These are phyloP conservation scores for Zoysia pacifica DNA, from an alignment of 176 grass and related monocot species.

Conservation along the genomic window DNA sequence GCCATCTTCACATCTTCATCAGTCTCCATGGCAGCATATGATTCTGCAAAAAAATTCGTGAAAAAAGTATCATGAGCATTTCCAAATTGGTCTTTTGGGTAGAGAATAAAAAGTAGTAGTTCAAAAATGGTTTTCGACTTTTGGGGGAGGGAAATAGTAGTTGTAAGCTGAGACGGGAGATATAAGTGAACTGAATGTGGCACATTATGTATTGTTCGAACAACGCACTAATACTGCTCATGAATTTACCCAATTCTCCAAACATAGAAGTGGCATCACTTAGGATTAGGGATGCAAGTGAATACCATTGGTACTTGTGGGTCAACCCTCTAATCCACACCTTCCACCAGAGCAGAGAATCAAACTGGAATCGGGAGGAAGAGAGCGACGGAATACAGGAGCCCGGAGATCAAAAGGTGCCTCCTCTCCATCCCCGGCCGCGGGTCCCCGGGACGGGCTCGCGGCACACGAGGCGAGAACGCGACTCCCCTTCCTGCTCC, in stretches of 20 bases:
- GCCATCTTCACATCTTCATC: slow-evolving; percentile 79
- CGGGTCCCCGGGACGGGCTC: slow-evolving; percentile 11
- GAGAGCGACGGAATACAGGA: slow-evolving; percentile 54
- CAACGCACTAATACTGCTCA: not conserved
- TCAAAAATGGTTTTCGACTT: not conserved
- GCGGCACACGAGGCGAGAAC: slow-evolving; percentile 44
- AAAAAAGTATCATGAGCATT: slow-evolving; percentile 23
- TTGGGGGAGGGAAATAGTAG: no score
- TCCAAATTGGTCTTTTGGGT: not conserved
- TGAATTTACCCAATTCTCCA: not conserved
- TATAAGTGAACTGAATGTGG: not conserved
- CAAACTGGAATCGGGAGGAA: slow-evolving; percentile 36
- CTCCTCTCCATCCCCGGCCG: slow-evolving; percentile 63
- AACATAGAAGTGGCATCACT: not conserved
- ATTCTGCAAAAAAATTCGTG: slow-evolving; percentile 47
- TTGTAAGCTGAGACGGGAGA: not conserved
- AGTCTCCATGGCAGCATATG: slow-evolving; percentile 53
- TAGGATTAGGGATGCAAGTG: not conserved
- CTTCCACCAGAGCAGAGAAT: not conserved
- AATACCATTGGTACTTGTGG: no score
- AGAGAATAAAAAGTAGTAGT: not conserved
- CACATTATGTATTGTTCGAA: not conserved
- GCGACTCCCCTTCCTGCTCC: slow-evolving; percentile 5
- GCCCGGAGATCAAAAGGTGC: slow-evolving; percentile 63
- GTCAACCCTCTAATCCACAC: no score